Evolutionary conservation across 805 yeast species (phyloP), one percentile per base, ranked within the genome.

Genomic region (Metschnikowia bowlesiae): DNA sequence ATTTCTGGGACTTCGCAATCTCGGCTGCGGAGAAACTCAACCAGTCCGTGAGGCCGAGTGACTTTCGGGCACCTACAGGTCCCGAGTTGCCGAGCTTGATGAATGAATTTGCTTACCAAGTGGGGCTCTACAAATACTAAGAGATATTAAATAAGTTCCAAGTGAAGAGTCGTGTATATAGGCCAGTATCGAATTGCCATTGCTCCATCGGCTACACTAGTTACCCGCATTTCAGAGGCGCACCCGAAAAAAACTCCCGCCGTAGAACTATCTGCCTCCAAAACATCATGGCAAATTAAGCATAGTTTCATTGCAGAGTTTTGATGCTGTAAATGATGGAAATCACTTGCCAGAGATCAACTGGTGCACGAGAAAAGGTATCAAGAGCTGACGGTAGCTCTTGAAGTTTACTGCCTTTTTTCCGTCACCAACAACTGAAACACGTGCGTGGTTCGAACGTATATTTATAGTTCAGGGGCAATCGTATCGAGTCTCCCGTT

Each of bases 261-360:
- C 5, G 7, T 3, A 22, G 0, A 22, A 33, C 8, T 33, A 22
- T 22, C 1, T 8, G 1, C 9, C 11, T 26, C 28, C 6, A 32
- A 11, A 22, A 29, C 39, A 32, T 8, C 47, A 51, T 66, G 74
- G 75, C 75, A 70, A 67, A 62, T 71, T 69, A 61, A 70, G 75
- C 76, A 72, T 72, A 72, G 76, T 72, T 70, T 72, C 76, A 69
- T 71, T 65, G 55, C 66, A 67, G 64, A 66, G 48, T 26, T 37
- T 46, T 62, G 57, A 58, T 70, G 73, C 68, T 65, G 60, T 52
- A 68, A 26, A 71, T 70, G 76, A 71, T 71, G 76, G 76, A 70
- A 68, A 65, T 67, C 64, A 54, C 62, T 68, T 71, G 76, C 75
- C 76, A 65, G 48, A 71, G 65, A 71, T 38, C 53, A 57, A 52